Evolutionary conservation across 2,329 filamentous ascomycete genomes (phyloP).

Genomic region (Corynespora cassiicola): DNA sequence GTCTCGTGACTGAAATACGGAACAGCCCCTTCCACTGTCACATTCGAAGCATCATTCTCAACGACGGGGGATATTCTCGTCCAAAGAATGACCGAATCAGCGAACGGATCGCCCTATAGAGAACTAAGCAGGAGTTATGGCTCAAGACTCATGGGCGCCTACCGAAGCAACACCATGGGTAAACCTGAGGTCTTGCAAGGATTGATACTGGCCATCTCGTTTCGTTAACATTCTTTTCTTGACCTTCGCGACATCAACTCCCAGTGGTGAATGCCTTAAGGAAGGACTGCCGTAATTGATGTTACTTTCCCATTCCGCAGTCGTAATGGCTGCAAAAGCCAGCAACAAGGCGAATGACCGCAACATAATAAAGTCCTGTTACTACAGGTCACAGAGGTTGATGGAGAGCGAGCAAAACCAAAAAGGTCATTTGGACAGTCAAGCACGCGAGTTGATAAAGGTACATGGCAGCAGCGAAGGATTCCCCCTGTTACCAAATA

Average conservation of each 20-base stretch:
- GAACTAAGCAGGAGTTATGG: no score
- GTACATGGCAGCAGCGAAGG: no score
- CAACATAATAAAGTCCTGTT: no score
- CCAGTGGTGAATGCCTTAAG: slow-evolving; percentile 64
- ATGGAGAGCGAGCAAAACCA: no score
- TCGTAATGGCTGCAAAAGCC: no score
- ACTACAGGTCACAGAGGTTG: no score
- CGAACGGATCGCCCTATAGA: slow-evolving; percentile 50
- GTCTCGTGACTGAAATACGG: slow-evolving; percentile 59
- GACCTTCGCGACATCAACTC: slow-evolving; percentile 66
- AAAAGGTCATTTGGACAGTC: no score
- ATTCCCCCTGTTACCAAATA: no score
- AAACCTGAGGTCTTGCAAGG: slow-evolving; percentile 1
- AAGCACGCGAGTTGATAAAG: no score
- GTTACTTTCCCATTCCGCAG: slow-evolving; percentile 47
- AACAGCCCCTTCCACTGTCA: slow-evolving; percentile 62
- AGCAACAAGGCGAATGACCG: no score
- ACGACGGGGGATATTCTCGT: slow-evolving; percentile 41
- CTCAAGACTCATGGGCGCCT: no score
- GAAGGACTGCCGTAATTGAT: slow-evolving; percentile 71
- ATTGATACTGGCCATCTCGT: no score
- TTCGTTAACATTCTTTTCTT: slow-evolving; percentile 50
- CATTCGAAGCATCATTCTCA: slow-evolving; percentile 43
- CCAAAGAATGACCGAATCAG: slow-evolving; percentile 50
- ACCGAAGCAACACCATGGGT: slow-evolving; percentile 1